A percentile compares a stretch with the other conserved stretches of the same genome.
These are phyloP conservation scores for Babesia sp. DNA, from an alignment of 169 alveolate species.

Conservation along the genomic window DNA sequence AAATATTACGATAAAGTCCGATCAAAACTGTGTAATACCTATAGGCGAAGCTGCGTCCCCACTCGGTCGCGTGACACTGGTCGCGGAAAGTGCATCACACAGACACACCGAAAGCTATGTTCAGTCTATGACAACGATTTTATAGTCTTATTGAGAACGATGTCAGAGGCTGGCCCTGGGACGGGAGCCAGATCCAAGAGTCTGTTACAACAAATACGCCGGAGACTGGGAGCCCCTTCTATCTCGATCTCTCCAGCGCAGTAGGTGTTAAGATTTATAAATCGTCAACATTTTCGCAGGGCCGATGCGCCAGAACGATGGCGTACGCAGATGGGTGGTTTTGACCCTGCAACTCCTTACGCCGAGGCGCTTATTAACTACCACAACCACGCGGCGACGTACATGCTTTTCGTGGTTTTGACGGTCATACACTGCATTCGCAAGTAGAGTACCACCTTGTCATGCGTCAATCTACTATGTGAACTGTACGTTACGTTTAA, in stretches of 20 bases:
- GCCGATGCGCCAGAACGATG: conserved; percentile 83
- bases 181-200: background rate
- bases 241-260: conserved; percentile 27
- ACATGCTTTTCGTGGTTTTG: conserved; percentile 80
- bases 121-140: background rate
- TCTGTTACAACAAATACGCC: conserved; percentile 31
- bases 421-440: conserved; percentile 75
- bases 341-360: conserved; percentile 84
- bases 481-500: background rate
- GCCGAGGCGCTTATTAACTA: conserved; percentile 82
- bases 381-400: conserved; percentile 84
- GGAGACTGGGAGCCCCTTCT: conserved; percentile 29
- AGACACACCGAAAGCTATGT: too few relatives aligned
- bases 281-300: conserved; percentile 26
- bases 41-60: background rate
- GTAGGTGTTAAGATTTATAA: conserved; percentile 21
- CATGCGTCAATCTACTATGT: background rate
- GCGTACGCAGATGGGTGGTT: conserved; percentile 82
- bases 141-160: background rate
- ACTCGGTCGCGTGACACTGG: background rate
- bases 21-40: background rate
- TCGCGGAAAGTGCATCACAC: too few relatives aligned
- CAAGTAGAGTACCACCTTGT: conserved; percentile 45
- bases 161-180: conserved; percentile 27
- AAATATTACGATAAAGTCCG: background rate